Percentiles rank a stretch among this genome's conserved stretches.
These are phyloP conservation scores for Diutina sp. DNA, from an alignment of 1,139 yeast genomes.

Conservation along the genomic window DNA sequence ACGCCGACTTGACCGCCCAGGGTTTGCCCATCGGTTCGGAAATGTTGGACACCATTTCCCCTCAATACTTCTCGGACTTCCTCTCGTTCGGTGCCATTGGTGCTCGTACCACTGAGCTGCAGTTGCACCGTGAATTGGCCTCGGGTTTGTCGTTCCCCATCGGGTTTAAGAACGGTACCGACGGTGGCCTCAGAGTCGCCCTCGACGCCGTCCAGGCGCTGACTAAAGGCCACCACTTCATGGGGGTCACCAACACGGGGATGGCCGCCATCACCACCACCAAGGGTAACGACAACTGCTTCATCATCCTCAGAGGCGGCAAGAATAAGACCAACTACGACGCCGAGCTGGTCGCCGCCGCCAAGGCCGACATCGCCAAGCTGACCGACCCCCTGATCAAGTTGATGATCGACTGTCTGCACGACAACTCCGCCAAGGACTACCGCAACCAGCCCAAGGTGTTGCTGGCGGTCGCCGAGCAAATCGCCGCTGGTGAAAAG, in stretches of 20 bases:
- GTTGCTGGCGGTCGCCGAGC: slow-evolving; percentile 64
- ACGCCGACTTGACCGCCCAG: slow-evolving; percentile 66
- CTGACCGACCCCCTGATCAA: slow-evolving; percentile 24
- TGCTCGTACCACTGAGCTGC: slow-evolving; percentile 97
- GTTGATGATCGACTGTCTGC: slow-evolving; percentile 94
- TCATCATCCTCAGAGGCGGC: slow-evolving; percentile 92
- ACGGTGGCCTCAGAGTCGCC: slow-evolving; percentile 88
- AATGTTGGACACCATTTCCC: slow-evolving; percentile 96
- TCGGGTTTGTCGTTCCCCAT: slow-evolving; percentile 96
- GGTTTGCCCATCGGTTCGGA: slow-evolving; percentile 86
- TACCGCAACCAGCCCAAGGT: slow-evolving; percentile 92
- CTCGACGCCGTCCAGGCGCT: slow-evolving; percentile 92
- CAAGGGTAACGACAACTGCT: slow-evolving; percentile 82
- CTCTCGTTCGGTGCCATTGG: slow-evolving; percentile 96
- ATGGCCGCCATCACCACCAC: slow-evolving; percentile 93
- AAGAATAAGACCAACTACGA: slow-evolving; percentile 89
- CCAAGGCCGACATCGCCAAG: slow-evolving; percentile 39
- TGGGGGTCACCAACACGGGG: slow-evolving; percentile 96
- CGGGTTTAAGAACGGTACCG: slow-evolving; percentile 98
- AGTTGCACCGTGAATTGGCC: slow-evolving; percentile 92
- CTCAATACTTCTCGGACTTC: slow-evolving; percentile 90
- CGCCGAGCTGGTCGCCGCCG: slow-evolving; percentile 59
- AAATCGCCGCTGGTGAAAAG: slow-evolving; percentile 69
- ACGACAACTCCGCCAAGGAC: slow-evolving; percentile 91
- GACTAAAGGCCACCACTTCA: slow-evolving; percentile 83